These are phyloP conservation scores for Tetracentron sinense DNA, from an alignment of 164 flowering plant genomes.

Conservation along the genomic window DNA sequence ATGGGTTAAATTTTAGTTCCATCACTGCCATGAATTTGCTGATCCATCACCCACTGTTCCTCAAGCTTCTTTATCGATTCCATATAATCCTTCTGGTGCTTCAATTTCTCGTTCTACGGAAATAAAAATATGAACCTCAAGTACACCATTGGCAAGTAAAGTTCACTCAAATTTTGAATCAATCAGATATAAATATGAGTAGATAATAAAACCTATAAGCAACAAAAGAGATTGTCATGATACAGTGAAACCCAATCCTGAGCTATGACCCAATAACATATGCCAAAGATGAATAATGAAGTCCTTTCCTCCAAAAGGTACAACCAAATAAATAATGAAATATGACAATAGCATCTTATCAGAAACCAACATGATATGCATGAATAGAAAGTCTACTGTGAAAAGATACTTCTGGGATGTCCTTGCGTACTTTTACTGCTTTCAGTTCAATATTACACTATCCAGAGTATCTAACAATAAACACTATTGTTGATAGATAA, in stretches of 20 bases:
- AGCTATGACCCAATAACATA: too few species aligned
- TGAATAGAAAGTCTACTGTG: background rate
- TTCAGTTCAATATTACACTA: background rate
- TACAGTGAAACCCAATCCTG: too few species aligned
- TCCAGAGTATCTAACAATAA: background rate
- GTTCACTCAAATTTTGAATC: background rate
- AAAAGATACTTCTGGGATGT: background rate
- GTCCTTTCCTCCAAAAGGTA: background rate
- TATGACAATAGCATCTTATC: background rate
- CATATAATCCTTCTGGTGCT: conserved; percentile 70
- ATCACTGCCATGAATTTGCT: conserved; percentile 40
- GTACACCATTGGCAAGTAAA: background rate
- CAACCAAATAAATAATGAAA: background rate
- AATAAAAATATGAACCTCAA: background rate
- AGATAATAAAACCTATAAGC: background rate
- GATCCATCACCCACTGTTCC: conserved; percentile 54
- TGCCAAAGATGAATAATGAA: background rate
- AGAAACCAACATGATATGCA: background rate
- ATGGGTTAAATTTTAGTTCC: conserved; percentile 16
- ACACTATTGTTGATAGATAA: background rate
- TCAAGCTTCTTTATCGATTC: conserved; percentile 83
- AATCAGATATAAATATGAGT: background rate
- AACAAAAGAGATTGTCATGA: too few species aligned
- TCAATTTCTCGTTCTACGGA: conserved; percentile 58
- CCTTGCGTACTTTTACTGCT: background rate